Conservation (phyloP, 306 rosid species). For the Sesbania bispinosa region DNA sequence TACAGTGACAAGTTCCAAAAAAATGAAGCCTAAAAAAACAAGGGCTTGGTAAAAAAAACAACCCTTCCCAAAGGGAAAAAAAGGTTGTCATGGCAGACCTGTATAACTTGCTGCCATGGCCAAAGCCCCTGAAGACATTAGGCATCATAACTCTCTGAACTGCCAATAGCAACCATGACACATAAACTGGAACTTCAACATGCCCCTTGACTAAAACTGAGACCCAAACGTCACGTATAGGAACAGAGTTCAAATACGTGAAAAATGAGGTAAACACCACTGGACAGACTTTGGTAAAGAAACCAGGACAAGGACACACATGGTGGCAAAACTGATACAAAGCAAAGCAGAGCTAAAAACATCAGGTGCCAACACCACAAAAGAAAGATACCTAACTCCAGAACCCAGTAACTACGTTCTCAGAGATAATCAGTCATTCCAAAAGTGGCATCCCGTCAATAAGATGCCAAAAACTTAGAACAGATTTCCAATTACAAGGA, state of each 20-base stretch:
- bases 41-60: constrained; percentile 69
- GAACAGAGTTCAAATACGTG: constrained; percentile 36
- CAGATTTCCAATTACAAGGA: constrained; percentile 48
- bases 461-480: constrained; percentile 48
- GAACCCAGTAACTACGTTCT: constrained; percentile 47
- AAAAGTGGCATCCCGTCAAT: constrained; percentile 30
- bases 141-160: constrained; percentile 59
- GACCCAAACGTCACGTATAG: constrained; percentile 60
- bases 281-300: constrained; percentile 36
- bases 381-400: constrained; percentile 46
- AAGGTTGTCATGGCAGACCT: constrained; percentile 67
- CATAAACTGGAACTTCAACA: constrained; percentile 29
- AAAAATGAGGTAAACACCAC: constrained; percentile 46
- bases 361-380: constrained; percentile 47
- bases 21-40: constrained; percentile 52
- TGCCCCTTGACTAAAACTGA: constrained; percentile 50
- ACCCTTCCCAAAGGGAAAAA: constrained; percentile 37
- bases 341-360: constrained; percentile 47
- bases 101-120: constrained; percentile 66
- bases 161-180: constrained; percentile 22
- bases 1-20: constrained; percentile 41
- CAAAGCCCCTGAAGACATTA: constrained; percentile 55
- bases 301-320: constrained; percentile 19
- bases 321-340: constrained; percentile 44
- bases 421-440: constrained; percentile 51